These are phyloP conservation scores for Ceratocystis ficicola DNA, from an alignment of 2,329 filamentous ascomycete genomes.

Conservation along the genomic window DNA sequence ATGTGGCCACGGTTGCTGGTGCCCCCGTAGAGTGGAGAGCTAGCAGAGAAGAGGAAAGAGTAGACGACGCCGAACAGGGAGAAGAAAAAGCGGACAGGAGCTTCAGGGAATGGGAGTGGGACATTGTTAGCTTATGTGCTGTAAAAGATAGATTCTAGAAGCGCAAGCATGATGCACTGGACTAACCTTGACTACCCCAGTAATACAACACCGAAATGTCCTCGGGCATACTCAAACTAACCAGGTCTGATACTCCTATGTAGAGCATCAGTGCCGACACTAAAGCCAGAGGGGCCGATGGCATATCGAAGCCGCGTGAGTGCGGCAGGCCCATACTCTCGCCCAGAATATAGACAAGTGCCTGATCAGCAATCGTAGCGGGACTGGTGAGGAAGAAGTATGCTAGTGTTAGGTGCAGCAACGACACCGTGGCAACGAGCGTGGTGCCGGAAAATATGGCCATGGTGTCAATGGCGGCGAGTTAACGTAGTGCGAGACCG, in stretches of 20 bases:
- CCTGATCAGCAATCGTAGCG: constrained; percentile 60
- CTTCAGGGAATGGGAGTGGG: constrained; percentile 26
- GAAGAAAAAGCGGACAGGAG: constrained; percentile 53
- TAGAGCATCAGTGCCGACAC: constrained; percentile 55
- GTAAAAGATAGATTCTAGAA: too few species aligned
- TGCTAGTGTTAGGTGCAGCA: constrained; percentile 74
- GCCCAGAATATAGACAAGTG: constrained; percentile 67
- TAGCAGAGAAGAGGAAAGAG: constrained; percentile 47
- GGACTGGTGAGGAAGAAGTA: constrained; percentile 74
- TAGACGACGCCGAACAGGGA: constrained; percentile 52
- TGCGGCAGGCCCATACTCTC: constrained; percentile 68
- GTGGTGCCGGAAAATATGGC: constrained; percentile 67
- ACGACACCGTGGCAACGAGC: constrained; percentile 66
- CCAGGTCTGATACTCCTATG: constrained; percentile 50
- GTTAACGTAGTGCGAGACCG: not conserved
- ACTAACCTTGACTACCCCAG: constrained; percentile 53
- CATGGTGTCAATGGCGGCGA: constrained; percentile 42
- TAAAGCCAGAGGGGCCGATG: constrained; percentile 60
- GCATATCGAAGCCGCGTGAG: constrained; percentile 53
- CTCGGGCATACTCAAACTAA: constrained; percentile 55
- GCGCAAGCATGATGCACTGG: constrained; percentile 27
- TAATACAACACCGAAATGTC: constrained; percentile 51
- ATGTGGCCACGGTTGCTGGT: constrained; percentile 28
- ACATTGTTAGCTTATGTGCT: constrained; percentile 16
- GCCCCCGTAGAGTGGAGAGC: constrained; percentile 37